Conservation (phyloP, 2,329 filamentous ascomycete genomes). For the Neurospora sp. region DNA sequence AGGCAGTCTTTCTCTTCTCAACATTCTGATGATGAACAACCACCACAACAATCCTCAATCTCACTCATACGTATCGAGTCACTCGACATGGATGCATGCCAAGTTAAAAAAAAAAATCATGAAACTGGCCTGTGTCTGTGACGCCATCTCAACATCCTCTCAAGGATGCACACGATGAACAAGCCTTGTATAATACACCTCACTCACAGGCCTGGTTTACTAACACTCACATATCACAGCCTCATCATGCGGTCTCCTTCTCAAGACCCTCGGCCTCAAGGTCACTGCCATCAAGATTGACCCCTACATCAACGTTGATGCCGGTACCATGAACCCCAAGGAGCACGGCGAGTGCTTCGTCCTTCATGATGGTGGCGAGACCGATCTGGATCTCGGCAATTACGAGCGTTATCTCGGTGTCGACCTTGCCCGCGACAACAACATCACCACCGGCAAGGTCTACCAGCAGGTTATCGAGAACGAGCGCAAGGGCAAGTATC, state of each 20-base stretch:
- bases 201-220: not conserved
- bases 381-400: slow-evolving; percentile 47
- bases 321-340: slow-evolving; percentile 46
- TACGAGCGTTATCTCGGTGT: slow-evolving; percentile 55
- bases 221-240: not conserved
- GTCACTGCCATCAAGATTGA: slow-evolving; percentile 49
- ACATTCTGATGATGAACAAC: not conserved
- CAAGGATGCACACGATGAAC: not conserved
- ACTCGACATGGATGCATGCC: not conserved
- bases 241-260: slow-evolving; percentile 45
- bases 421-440: slow-evolving; percentile 75
- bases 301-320: slow-evolving; percentile 68
- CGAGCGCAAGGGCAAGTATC: slow-evolving; percentile 59
- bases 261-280: slow-evolving; percentile 73
- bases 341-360: slow-evolving; percentile 83
- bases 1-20: not conserved
- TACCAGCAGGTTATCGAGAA: slow-evolving; percentile 81
- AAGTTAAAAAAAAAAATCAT: not conserved
- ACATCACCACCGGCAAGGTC: slow-evolving; percentile 96
- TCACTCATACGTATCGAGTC: not conserved
- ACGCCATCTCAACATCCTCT: not conserved
- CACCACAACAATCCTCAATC: not conserved
- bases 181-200: not conserved
- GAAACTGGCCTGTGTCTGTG: not conserved
- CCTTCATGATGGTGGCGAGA: slow-evolving; percentile 51